Conservation (phyloP, 345 rosid species). For the Excoecaria agallocha region DNA sequence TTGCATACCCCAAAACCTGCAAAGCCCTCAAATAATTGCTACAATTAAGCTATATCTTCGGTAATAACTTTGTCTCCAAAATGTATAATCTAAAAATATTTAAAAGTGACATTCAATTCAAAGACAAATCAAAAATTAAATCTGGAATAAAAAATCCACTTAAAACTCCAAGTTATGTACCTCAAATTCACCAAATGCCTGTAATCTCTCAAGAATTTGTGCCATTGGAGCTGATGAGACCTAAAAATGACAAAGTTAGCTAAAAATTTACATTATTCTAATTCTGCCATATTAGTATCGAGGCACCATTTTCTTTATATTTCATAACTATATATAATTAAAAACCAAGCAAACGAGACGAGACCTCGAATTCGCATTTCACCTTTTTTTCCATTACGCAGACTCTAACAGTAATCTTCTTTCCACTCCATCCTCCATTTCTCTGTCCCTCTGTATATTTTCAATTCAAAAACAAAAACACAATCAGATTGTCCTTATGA, state of each 20-base stretch:
- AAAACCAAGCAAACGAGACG: slow-evolving; percentile 1
- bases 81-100: slow-evolving; percentile 52
- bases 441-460: not conserved
- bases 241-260: slow-evolving; percentile 32
- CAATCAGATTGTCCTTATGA: not conserved
- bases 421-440: slow-evolving; percentile 14
- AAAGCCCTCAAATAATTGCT: slow-evolving; percentile 17
- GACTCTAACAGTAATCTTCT: slow-evolving; percentile 57
- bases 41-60: slow-evolving; percentile 43
- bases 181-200: slow-evolving; percentile 95
- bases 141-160: not conserved
- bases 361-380: slow-evolving; percentile 54
- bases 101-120: slow-evolving; percentile 13
- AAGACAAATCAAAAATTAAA: slow-evolving; percentile 1
- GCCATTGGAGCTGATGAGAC: slow-evolving; percentile 87
- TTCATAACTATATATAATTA: not conserved
- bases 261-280: not conserved
- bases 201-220: slow-evolving; percentile 73
- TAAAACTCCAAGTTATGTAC: slow-evolving; percentile 28
- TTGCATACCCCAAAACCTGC: slow-evolving; percentile 87
- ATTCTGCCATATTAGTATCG: not conserved
- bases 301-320: not conserved
- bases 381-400: slow-evolving; percentile 74
- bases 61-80: slow-evolving; percentile 81
- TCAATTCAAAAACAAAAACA: not conserved